Evolutionary conservation across 2,329 filamentous ascomycete species (phyloP).

Genomic region (Metarhizium brunneum): DNA sequence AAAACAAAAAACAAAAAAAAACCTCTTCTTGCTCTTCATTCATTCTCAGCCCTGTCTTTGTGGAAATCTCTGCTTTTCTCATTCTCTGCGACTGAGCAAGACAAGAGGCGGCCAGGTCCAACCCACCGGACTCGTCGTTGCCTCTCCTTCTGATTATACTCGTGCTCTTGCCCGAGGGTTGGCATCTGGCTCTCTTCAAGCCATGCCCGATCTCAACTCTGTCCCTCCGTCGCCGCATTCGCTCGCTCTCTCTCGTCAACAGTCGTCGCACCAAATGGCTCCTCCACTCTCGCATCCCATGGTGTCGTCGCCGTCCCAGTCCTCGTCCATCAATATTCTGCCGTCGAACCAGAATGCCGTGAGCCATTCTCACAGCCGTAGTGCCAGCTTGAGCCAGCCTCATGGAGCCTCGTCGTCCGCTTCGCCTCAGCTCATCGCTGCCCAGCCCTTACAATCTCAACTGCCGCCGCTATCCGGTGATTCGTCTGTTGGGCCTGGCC

Average conservation of each 20-base stretch:
- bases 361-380: slow-evolving; percentile 18
- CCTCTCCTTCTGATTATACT: neutral
- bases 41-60: too few relatives aligned
- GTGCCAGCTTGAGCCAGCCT: slow-evolving; percentile 7
- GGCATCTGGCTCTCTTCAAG: slow-evolving; percentile 1
- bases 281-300: slow-evolving; percentile 23
- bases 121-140: neutral
- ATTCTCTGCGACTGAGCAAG: neutral
- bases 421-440: slow-evolving; percentile 12
- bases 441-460: slow-evolving; percentile 19
- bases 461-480: slow-evolving; percentile 21
- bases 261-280: slow-evolving; percentile 35
- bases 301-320: slow-evolving; percentile 9
- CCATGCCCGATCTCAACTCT: slow-evolving; percentile 48
- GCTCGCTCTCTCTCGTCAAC: slow-evolving; percentile 29
- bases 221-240: slow-evolving; percentile 41
- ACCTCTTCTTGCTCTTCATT: neutral
- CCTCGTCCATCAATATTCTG: slow-evolving; percentile 44
- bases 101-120: neutral
- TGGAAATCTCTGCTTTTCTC: too few relatives aligned
- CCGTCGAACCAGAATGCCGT: slow-evolving; percentile 46
- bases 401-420: slow-evolving; percentile 24
- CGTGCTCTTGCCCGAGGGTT: slow-evolving; percentile 1
- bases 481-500: slow-evolving; percentile 42
- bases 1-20: too few relatives aligned